A percentile compares a stretch with the other conserved stretches of the same genome.
These are phyloP conservation scores for Pichia gijzeniarum DNA, from an alignment of 805 yeast species.

Conservation along the genomic window DNA sequence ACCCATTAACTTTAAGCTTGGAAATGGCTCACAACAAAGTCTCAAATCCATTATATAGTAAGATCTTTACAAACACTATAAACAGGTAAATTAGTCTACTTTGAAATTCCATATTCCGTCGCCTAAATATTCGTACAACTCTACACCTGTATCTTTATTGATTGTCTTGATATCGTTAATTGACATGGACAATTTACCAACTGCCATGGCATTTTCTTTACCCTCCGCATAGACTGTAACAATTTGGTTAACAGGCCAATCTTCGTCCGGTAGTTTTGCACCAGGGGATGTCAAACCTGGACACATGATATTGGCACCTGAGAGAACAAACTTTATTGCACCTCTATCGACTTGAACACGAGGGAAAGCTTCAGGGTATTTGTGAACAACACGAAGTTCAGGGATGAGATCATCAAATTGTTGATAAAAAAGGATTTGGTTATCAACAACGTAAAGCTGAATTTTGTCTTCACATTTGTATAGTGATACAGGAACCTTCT, in stretches of 20 bases:
- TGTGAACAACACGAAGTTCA: conserved; percentile 65
- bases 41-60: conserved; percentile 1
- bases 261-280: conserved; percentile 72
- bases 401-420: conserved; percentile 79
- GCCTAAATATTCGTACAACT: conserved; percentile 74
- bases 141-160: conserved; percentile 88
- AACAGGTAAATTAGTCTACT: conserved; percentile 15
- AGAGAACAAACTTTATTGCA: conserved; percentile 89
- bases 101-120: conserved; percentile 79
- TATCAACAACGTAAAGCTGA: conserved; percentile 66
- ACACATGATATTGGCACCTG: conserved; percentile 97
- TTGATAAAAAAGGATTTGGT: conserved; percentile 71
- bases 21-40: conserved; percentile 11
- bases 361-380: conserved; percentile 79
- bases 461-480: conserved; percentile 88
- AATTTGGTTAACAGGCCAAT: conserved; percentile 57
- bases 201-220: conserved; percentile 82
- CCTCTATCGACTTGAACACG: conserved; percentile 89
- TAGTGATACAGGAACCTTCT: conserved; percentile 73
- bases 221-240: conserved; percentile 90
- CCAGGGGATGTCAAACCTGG: conserved; percentile 89
- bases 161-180: conserved; percentile 78
- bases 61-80: neutral
- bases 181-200: conserved; percentile 83
- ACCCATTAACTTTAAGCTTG: conserved; percentile 1